A percentile compares a stretch with the other conserved stretches of the same genome.
phyloP scores from a whole-genome alignment of 257 asterid genomes.

The Solanum neorickii region DNA sequence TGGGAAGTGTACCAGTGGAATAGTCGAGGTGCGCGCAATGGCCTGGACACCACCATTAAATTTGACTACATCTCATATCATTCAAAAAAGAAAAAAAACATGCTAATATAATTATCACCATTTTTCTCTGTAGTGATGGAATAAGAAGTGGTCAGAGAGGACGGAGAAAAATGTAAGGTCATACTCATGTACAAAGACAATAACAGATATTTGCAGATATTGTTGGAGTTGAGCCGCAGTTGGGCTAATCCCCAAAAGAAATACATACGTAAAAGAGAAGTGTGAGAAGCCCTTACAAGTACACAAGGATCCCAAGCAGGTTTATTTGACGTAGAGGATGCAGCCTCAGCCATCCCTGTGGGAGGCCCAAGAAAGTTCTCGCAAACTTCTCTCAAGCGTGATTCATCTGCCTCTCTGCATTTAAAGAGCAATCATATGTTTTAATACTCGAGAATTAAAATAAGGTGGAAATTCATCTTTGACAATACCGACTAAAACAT shows the following conservation, averaged over 20 bases:
- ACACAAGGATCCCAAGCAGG: conserved; percentile 75
- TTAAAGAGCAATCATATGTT: background rate
- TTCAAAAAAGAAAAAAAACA: background rate
- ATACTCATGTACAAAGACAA: background rate
- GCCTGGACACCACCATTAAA: background rate
- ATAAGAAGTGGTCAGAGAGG: background rate
- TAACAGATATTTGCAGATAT: background rate
- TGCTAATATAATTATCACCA: background rate
- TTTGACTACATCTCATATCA: background rate
- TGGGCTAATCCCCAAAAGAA: background rate
- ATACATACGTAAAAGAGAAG: background rate
- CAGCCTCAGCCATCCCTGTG: conserved; percentile 55
- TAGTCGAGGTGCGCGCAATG: background rate
- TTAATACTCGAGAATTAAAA: background rate
- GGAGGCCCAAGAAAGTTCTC: conserved; percentile 99
- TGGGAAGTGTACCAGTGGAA: background rate
- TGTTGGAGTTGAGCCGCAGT: background rate
- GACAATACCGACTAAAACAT: background rate
- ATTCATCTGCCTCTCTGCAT: conserved; percentile 82
- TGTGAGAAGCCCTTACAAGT: conserved; percentile 44
- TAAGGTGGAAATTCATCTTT: background rate
- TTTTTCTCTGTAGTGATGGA: background rate
- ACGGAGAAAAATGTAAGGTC: background rate
- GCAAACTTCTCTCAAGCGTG: conserved; percentile 87
- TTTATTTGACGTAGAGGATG: conserved; percentile 23